phyloP scores from a whole-genome alignment of 1,139 yeast species.

The Saccharomyces hybrid region DNA sequence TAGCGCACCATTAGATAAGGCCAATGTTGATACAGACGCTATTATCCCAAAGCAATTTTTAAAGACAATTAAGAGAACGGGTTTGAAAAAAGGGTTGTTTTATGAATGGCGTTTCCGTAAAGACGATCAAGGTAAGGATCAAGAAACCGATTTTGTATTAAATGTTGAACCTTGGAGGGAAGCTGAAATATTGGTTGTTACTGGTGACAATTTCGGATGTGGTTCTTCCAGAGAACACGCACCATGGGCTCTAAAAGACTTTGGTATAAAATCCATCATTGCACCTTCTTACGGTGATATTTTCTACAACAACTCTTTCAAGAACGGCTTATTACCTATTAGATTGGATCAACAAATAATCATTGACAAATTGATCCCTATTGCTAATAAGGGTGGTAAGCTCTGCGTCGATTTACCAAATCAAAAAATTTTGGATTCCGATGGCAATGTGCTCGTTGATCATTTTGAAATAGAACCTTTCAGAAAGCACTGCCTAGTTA shows the following conservation, averaged over 20 bases:
- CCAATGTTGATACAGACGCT: slow-evolving; percentile 96
- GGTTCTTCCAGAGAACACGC: slow-evolving; percentile 99
- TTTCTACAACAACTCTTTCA: slow-evolving; percentile 92
- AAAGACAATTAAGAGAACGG: slow-evolving; percentile 95
- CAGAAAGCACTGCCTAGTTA: slow-evolving; percentile 88
- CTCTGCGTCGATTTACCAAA: slow-evolving; percentile 78
- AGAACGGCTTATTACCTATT: slow-evolving; percentile 89
- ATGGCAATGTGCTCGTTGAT: slow-evolving; percentile 66
- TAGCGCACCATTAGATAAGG: slow-evolving; percentile 89
- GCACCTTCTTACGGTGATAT: slow-evolving; percentile 98
- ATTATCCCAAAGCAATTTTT: slow-evolving; percentile 96
- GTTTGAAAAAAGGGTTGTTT: slow-evolving; percentile 78
- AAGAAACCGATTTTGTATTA: slow-evolving; percentile 79
- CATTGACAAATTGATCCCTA: slow-evolving; percentile 60
- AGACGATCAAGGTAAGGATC: slow-evolving; percentile 64
- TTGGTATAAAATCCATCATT: slow-evolving; percentile 89
- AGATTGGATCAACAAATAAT: slow-evolving; percentile 75
- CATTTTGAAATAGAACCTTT: slow-evolving; percentile 81
- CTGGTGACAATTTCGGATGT: slow-evolving; percentile 97
- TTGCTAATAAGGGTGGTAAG: slow-evolving; percentile 64
- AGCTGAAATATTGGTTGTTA: slow-evolving; percentile 77
- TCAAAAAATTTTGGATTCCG: slow-evolving; percentile 67
- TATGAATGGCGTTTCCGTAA: slow-evolving; percentile 77
- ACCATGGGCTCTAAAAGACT: slow-evolving; percentile 97
- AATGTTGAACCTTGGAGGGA: slow-evolving; percentile 75